Evolutionary conservation across 345 rosid species (phyloP), one percentile per base, ranked within the genome.

Genomic region (Eucalyptus decipiens): DNA sequence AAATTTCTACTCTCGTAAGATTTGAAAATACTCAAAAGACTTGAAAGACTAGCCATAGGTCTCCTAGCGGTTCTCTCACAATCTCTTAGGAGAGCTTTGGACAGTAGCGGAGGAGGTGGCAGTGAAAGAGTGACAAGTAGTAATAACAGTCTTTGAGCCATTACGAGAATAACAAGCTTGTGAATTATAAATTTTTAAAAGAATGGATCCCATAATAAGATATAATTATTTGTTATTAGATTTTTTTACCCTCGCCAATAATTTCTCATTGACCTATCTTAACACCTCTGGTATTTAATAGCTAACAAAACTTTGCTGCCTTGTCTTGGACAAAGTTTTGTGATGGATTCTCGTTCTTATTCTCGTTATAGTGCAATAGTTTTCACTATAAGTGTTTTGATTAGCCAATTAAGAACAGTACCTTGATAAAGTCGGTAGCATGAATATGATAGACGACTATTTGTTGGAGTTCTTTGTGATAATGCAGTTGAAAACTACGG

Each of bases 191-290:
- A 51, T 51, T 51, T 0, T 51, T 51, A 0, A 51, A 51, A 0
- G 0, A 51, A 0, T 51, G 0, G 23, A 51, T 9, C 9, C 0
- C 56, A 18, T 0, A 51, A 51, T 51, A 51, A 51, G 56, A 0
- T 51, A 51, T 51, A 18, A 51, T 18, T 18, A 51, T 51, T 51
- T 51, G 0, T 18, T 51, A 51, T 18, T 51, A 3, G 23, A 51
- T 18, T 51, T 49, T 51, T 51, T 51, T 51, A 1, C 7, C n/a
- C n/a, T 51, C 1, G 1, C 54, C 8, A 51, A 18, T 51, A 2
- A 18, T 51, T 51, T 51, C 56, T 51, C 0, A 54, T 54, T 54
- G 28, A 54, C 60, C 10, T 54, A 54, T 54, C 0, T 54, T 54
- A 0, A 54, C 12, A 54, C 28, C 5, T 54, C 60, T 23, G 3